Base-by-base conservation (phyloP, 768 basidiomycete genomes). In the Neoboletus subvelutipes region DNA sequence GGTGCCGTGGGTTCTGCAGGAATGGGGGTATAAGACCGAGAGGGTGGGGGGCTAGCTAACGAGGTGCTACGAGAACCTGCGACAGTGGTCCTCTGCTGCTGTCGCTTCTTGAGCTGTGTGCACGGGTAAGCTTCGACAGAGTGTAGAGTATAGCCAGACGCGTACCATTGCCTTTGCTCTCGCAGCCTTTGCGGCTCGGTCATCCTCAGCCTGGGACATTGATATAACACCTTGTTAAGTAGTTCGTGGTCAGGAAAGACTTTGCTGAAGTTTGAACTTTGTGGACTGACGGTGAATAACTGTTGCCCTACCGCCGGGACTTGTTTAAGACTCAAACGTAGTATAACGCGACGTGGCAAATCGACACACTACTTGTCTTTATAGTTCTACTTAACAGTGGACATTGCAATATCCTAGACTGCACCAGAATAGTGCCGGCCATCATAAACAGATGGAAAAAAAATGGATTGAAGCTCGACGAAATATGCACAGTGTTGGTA, bases 121-220 rank as follows among this genome's bases (percentile, higher is more conserved):
- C 51, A 24, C 50, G 47, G 45, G 22, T 58, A 26, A 66, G 52
- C 22, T 29, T 24, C 17, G 53, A 45, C 42, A 34, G 55, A 0
- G 20, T 29, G 48, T 22, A 10, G 28, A 31, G 8, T 17, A 39
- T 26, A 2, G 50, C 29, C 5, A 40, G 49, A 54, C 50, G 71
- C 80, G 56, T 69, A 92, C 92, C 83, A 94, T 67, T 48, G 88
- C 90, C 71, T 88, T 90, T 54, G 88, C 92, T 59, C 92, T 83
- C 3, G 92, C 92, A 54, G 91, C 83, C 73, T 88, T 92, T 17
- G 83, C 84, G 52, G 89, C 88, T 58, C 91, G 83, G 59, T 93
- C 92, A 50, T 81, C 79, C 64, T 90, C 90, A 26, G 85, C 80
- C 83, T 67, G 59, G 29, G 60, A 62, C 62, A 65, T 71, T 60